These are phyloP conservation scores for Choiromyces venosus DNA, from an alignment of 495 filamentous ascomycete genomes.

Conservation along the genomic window DNA sequence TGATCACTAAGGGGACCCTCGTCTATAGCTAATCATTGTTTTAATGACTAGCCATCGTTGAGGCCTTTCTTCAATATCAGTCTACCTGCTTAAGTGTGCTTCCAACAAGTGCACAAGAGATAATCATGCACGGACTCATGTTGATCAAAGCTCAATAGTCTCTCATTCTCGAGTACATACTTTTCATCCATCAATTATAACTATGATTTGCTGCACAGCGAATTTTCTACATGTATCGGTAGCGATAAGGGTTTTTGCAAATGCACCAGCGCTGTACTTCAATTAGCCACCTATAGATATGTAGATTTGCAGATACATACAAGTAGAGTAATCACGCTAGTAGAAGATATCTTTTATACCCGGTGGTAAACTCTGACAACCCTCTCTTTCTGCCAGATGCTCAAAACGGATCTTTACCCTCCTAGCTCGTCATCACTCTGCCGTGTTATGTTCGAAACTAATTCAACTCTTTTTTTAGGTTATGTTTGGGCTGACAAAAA, in stretches of 20 bases:
- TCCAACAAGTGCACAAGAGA: neutral
- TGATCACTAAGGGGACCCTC: neutral
- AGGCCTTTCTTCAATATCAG: neutral
- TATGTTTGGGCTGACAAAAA: neutral
- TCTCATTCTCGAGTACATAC: neutral
- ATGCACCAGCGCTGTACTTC: neutral
- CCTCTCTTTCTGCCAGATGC: neutral
- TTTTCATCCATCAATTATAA: neutral
- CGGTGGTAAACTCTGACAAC: neutral
- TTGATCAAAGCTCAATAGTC: neutral
- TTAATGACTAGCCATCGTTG: neutral
- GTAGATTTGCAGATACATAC: neutral
- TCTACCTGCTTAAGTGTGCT: neutral
- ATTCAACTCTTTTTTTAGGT: neutral
- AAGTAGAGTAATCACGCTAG: neutral
- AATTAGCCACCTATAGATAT: neutral
- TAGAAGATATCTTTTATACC: neutral
- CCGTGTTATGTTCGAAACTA: neutral
- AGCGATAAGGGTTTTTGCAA: neutral
- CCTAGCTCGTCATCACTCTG: neutral
- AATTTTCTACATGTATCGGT: neutral
- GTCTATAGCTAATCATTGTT: neutral
- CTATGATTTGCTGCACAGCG: neutral
- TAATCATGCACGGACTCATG: neutral
- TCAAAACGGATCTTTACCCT: neutral